Base-by-base conservation (phyloP, 2,329 filamentous ascomycete species). In the Diaporthe caulivora region DNA sequence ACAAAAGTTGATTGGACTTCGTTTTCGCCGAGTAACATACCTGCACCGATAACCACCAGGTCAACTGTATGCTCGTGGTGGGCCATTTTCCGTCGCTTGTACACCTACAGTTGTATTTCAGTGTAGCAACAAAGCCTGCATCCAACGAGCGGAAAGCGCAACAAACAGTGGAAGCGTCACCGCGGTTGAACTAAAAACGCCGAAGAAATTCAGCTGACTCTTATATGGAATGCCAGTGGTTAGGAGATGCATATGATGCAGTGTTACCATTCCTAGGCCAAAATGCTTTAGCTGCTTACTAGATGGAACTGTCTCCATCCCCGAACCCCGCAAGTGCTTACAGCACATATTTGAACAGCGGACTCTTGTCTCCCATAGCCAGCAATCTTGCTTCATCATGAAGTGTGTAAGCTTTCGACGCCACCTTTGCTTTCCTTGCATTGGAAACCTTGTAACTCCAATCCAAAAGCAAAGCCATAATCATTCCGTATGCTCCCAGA, bases 1-100 rank as follows among this genome's bases (percentile, higher is more conserved):
- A 49, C 3, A 9, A 0, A 21, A 18, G 7, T 13, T 4, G 8
- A 21, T 9, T 17, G 5, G 34, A 34, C n/a, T 15, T 8, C 6
- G 26, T 17, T 34, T 24, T 15, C 5, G 29, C 2, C n/a, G 24
- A 8, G 21, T 34, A n/a, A 77, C 82, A 77, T 78, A 86, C 86
- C 86, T 31, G 85, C 84, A 47, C 80, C 80, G 42, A 81, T 74
- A 11, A 81, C 77, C 5, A 83, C 77, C 40, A 84, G 74, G 74
- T 84, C 47, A 42, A 57, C 24, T 3, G 42, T 29, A 24, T 70
- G 57, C 17, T 74, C 64, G 26, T 47, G 42, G 24, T 17, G 6
- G 21, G 40, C 29, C 26, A 24, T 54, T 6, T 29, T 37, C 15
- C 8, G 1, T 24, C 34, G 13, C 7, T 15, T 5, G 24, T 6